These are phyloP conservation scores for Metschnikowia baotianmanensis DNA, from an alignment of 805 yeast species.

Conservation along the genomic window DNA sequence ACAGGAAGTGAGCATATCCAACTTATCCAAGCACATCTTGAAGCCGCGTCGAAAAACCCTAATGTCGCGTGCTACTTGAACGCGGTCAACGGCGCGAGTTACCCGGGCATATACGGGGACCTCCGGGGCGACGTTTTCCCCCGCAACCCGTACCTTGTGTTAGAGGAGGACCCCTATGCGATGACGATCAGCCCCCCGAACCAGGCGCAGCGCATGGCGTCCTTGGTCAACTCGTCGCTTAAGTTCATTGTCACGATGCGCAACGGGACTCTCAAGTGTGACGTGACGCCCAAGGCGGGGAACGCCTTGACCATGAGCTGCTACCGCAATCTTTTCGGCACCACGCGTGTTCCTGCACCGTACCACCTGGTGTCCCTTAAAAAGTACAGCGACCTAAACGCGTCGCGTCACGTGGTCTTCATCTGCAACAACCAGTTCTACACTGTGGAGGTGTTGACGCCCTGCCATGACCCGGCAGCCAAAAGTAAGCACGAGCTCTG, in stretches of 20 bases:
- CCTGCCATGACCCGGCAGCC: conserved; percentile 19
- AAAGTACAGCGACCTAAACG: conserved; percentile 27
- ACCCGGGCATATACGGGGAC: conserved; percentile 62
- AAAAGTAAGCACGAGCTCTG: conserved; percentile 39
- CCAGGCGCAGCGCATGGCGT: conserved; percentile 69
- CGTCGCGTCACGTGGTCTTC: conserved; percentile 50
- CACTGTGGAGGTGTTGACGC: conserved; percentile 46
- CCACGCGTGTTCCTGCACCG: conserved; percentile 50
- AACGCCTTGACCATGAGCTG: conserved; percentile 66
- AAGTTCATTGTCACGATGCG: conserved; percentile 63
- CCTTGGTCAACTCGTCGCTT: conserved; percentile 60
- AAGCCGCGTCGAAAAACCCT: conserved; percentile 38
- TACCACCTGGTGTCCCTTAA: conserved; percentile 39
- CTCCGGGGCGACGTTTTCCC: conserved; percentile 68
- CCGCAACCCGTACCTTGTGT: conserved; percentile 69
- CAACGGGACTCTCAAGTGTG: conserved; percentile 53
- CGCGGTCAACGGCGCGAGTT: conserved; percentile 45
- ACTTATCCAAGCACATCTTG: conserved; percentile 53
- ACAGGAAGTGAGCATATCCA: conserved; percentile 39
- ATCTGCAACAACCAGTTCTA: conserved; percentile 52
- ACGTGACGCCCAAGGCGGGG: conserved; percentile 49
- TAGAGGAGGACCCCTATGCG: conserved; percentile 72
- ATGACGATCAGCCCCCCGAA: conserved; percentile 54
- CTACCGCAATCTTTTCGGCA: conserved; percentile 64
- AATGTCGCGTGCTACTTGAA: conserved; percentile 52